Base-by-base conservation (phyloP, 768 basidiomycete genomes). In the Leucocoprinus sp. region DNA sequence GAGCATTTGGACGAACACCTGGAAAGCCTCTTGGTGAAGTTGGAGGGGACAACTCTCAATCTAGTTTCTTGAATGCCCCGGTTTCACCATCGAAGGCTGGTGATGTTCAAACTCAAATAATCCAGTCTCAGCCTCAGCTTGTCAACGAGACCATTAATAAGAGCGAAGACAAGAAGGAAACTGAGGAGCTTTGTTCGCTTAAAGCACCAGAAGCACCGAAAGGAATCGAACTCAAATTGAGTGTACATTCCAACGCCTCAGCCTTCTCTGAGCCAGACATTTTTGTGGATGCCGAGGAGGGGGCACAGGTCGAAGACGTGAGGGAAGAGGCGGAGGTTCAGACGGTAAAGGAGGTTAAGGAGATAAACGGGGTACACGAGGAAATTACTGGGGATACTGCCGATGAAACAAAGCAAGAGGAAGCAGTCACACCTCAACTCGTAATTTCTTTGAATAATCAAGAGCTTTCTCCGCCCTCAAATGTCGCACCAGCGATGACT, bases 1-100 rank as follows among this genome's bases (percentile, higher is more conserved):
- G 84, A 36, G 84, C 84, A 0, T 73, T 80, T 38, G 76, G 73
- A 1, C 70, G 84, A 17, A 64, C 63, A 5, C 55, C 71, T 9
- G 64, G 69, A 8, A 51, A 54, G 21, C 55, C 59, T 42, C 51
- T 43, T 23, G 57, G 42, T 27, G 31, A 39, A 37, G 42, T 42
- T 5, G 44, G 24, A 42, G 44, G 24, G 43, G 55, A 44, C 27
- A 55, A 37, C 4, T 57, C 60, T 34, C 53, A 60, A 31, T 58
- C 66, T 33, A 54, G 46, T 8, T 63, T 66, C 1, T 60, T 67
- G 12, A 42, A 8, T 9, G 42, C 19, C 22, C 29, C 47, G 8
- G 23, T 11, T 5, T 44, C 53, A 2, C 27, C 51, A 4, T 27
- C 33, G 18, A 42, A 45, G 17, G 33, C 19, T 14, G 42, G 21